A percentile compares a stretch with the other conserved stretches of the same genome.
phyloP scores from a whole-genome alignment of 192 early-diverging fungal species.

The Gryganskiella cystojenkinii region DNA sequence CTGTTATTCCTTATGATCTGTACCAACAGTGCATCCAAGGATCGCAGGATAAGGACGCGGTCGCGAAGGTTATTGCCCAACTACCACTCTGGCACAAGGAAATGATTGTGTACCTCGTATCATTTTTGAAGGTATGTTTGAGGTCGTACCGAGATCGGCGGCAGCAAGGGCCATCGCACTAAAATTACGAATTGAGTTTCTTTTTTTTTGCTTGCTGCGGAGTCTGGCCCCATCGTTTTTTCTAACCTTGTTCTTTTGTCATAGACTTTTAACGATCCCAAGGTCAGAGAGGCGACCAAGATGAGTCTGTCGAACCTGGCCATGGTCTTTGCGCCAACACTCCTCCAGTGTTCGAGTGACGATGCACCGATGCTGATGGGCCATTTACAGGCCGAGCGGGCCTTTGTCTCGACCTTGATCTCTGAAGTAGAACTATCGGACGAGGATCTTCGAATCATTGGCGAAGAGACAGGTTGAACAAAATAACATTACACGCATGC shows the following conservation, averaged over 20 bases:
- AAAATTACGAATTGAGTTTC: too few species aligned
- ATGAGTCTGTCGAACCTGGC: constrained; percentile 94
- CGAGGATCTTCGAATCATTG: constrained; percentile 43
- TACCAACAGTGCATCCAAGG: constrained; percentile 83
- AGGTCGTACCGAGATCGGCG: not conserved
- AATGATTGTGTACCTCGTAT: constrained; percentile 81
- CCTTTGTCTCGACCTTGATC: constrained; percentile 48
- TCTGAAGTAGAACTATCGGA: constrained; percentile 37
- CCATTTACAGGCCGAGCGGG: constrained; percentile 34
- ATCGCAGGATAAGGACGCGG: constrained; percentile 63
- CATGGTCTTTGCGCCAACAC: constrained; percentile 97
- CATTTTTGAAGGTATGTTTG: constrained; percentile 77
- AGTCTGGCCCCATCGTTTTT: too few species aligned
- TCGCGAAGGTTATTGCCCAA: constrained; percentile 58
- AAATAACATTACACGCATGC: not conserved
- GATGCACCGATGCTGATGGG: constrained; percentile 67
- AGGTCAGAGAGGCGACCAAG: constrained; percentile 81
- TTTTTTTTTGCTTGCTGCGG: too few species aligned
- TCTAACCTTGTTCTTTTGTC: not conserved
- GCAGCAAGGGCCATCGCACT: too few species aligned
- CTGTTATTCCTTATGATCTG: constrained; percentile 83
- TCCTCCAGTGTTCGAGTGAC: constrained; percentile 87
- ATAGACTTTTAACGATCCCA: constrained; percentile 77
- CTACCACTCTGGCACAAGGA: constrained; percentile 72
- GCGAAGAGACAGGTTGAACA: constrained; percentile 18